These are phyloP conservation scores for Apiospora aurea DNA, from an alignment of 2,329 filamentous ascomycete species.

Conservation along the genomic window DNA sequence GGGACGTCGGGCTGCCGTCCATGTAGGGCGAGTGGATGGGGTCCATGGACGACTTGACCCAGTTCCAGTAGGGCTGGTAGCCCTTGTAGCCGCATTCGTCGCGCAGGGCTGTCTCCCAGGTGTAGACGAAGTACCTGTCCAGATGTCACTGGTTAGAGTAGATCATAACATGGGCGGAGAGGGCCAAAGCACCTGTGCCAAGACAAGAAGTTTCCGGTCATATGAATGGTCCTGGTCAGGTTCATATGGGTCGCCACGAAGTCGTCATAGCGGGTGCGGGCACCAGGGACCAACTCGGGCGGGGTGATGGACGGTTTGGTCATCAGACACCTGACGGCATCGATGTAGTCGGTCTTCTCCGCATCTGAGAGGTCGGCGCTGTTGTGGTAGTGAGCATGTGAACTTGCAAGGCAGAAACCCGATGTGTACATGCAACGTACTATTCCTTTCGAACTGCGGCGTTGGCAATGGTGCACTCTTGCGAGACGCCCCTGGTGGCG, in stretches of 20 bases:
- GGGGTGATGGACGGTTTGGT: conserved; percentile 23
- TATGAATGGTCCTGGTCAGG: conserved; percentile 9
- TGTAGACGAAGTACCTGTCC: not conserved
- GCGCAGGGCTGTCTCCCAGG: conserved; percentile 22
- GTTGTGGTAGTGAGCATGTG: not conserved
- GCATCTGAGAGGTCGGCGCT: conserved; percentile 26
- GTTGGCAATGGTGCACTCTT: conserved; percentile 26
- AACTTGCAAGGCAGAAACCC: not conserved
- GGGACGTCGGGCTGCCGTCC: conserved; percentile 47
- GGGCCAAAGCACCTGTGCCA: not conserved
- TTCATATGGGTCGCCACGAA: conserved; percentile 23
- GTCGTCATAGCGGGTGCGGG: conserved; percentile 17
- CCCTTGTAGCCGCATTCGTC: conserved; percentile 42
- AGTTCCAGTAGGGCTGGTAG: conserved; percentile 50
- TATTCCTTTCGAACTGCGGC: conserved; percentile 28
- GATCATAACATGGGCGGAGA: not conserved
- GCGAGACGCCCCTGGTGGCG: conserved; percentile 24
- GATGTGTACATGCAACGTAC: not conserved
- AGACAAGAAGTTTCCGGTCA: conserved; percentile 16
- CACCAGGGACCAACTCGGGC: conserved; percentile 23
- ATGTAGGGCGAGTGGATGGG: conserved; percentile 42
- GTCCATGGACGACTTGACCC: conserved; percentile 43
- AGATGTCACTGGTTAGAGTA: not conserved
- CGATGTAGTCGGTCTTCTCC: conserved; percentile 29
- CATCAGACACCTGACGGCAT: conserved; percentile 23